These are phyloP conservation scores for Metschnikowia dekortorum DNA, from an alignment of 805 yeast species.

Conservation along the genomic window DNA sequence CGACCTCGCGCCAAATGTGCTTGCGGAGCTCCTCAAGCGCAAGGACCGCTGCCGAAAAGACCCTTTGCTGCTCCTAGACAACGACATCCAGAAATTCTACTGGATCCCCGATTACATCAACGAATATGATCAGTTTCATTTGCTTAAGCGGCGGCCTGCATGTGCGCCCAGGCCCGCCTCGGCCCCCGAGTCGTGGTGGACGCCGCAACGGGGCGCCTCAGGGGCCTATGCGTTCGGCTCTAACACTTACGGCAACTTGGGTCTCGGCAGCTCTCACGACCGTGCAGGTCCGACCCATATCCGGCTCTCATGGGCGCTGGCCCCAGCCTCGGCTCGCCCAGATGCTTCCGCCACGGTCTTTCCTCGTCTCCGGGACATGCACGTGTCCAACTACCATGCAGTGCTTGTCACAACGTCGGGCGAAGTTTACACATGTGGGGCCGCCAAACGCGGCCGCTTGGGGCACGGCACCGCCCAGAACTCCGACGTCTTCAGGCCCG, in stretches of 20 bases:
- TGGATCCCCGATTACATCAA: conserved; percentile 42
- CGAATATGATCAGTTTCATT: conserved; percentile 28
- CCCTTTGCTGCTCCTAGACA: conserved; percentile 63
- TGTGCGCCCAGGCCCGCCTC: background rate
- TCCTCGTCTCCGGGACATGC: conserved; percentile 46
- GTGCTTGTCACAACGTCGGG: conserved; percentile 54
- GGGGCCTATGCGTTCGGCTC: conserved; percentile 60
- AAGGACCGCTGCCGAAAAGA: conserved; percentile 70
- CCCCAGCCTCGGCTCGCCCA: too few species aligned
- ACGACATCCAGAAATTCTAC: conserved; percentile 40
- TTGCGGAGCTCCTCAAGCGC: conserved; percentile 40
- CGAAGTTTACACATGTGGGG: conserved; percentile 58
- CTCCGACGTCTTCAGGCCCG: conserved; percentile 40
- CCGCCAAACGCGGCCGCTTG: conserved; percentile 65
- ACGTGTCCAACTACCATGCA: conserved; percentile 64
- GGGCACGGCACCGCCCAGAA: conserved; percentile 46
- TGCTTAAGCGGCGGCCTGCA: conserved; percentile 17
- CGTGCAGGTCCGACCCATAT: conserved; percentile 37
- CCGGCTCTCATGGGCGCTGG: conserved; percentile 9
- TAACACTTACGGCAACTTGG: conserved; percentile 58
- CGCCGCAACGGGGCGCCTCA: conserved; percentile 48
- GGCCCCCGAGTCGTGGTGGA: conserved; percentile 37
- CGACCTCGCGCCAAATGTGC: conserved; percentile 13
- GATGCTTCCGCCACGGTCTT: background rate
- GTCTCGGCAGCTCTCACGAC: conserved; percentile 59